Evolutionary conservation across 2,329 filamentous ascomycete genomes (phyloP), one percentile per base, ranked within the genome.

Genomic region (Diplodia sapinea): DNA sequence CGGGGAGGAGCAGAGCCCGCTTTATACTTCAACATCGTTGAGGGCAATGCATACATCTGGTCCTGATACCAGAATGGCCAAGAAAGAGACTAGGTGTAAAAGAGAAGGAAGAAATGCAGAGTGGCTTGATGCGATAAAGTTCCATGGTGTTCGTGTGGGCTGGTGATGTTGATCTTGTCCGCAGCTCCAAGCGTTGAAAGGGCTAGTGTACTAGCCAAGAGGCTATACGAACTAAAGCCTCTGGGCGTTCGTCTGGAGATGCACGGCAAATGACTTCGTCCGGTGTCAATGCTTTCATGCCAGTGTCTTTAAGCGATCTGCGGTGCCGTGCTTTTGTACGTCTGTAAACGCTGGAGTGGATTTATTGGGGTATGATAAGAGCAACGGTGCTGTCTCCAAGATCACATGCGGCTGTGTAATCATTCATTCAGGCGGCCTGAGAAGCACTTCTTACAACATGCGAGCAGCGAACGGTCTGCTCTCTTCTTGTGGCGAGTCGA

Each of bases 101-200:
- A 65, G 13, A 65, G 62, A 65, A 65, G 62, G 49, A 54, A 55
- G 62, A 65, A 65, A 55, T 13, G 59, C 47, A n/a, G n/a, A 65
- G 20, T 54, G n/a, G 49, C 43, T 55, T 49, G 50, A 55, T 33
- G 47, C 50, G 62, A 65, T 55, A 52, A 55, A 65, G 49, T 9
- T 15, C 9, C 43, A 36, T 51, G 26, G 43, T 36, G n/a, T 63
- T 49, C 47, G 43, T 63, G 47, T 31, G 9, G n/a, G 23, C n/a
- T 26, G 43, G 23, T 31, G 29, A n/a, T 13, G 12, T 13, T 36
- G 59, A 31, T 23, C 43, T 17, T 20, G 15, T 51, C 31, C 29
- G 31, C 29, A 63, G 17, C 3, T 29, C 47, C 47, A 51, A 63
- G 59, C 43, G 36, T 51, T 51, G 5, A 63, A n/a, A 36, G 20